Evolutionary conservation across 2,329 filamentous ascomycete species (phyloP).

Genomic region (Nothopassalora personata): DNA sequence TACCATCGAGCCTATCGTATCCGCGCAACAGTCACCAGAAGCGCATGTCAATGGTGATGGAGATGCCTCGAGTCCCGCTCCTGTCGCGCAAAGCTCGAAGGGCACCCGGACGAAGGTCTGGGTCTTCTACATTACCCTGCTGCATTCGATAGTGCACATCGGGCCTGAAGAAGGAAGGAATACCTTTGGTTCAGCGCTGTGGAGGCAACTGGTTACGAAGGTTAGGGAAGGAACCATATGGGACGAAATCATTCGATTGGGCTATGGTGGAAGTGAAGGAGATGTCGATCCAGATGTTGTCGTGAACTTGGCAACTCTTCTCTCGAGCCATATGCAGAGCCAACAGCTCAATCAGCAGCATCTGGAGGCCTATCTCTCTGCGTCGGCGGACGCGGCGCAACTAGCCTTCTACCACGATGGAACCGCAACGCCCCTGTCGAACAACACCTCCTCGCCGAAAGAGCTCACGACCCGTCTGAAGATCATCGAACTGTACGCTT

Average conservation of each 20-base stretch:
- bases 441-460: slow-evolving; percentile 32
- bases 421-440: slow-evolving; percentile 52
- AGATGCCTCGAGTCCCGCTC: slow-evolving; percentile 45
- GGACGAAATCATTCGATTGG: slow-evolving; percentile 83
- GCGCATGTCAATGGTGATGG: slow-evolving; percentile 8
- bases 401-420: slow-evolving; percentile 63
- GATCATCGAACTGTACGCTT: slow-evolving; percentile 88
- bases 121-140: slow-evolving; percentile 90
- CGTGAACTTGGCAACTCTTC: slow-evolving; percentile 80
- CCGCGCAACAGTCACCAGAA: slow-evolving; percentile 39
- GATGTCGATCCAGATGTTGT: slow-evolving; percentile 94
- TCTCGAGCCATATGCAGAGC: slow-evolving; percentile 81
- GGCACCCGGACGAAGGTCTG: slow-evolving; percentile 90
- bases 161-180: slow-evolving; percentile 85
- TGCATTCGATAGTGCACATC: slow-evolving; percentile 86
- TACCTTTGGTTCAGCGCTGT: slow-evolving; percentile 78
- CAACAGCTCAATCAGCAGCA: slow-evolving; percentile 81
- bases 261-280: slow-evolving; percentile 82
- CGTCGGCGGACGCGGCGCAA: slow-evolving; percentile 47
- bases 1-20: slow-evolving; percentile 77
- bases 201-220: slow-evolving; percentile 74
- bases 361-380: slow-evolving; percentile 82
- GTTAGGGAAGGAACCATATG: slow-evolving; percentile 88
- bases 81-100: slow-evolving; percentile 72
- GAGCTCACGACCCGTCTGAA: slow-evolving; percentile 63